Conservation (phyloP, 2,329 filamentous ascomycete species). For the Drechslerella stenobrocha region DNA sequence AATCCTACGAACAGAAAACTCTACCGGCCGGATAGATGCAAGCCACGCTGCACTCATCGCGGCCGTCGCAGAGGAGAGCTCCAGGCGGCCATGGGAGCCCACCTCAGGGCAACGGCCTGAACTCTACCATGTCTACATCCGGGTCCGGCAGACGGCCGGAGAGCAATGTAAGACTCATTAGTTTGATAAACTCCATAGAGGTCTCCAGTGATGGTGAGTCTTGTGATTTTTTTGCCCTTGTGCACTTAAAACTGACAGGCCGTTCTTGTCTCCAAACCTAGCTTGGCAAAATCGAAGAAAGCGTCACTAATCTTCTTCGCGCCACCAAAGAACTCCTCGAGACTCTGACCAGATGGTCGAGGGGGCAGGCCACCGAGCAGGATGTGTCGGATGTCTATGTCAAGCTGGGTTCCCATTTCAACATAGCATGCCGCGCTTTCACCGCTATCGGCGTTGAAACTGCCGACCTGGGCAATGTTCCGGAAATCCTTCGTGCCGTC, state of each 20-base stretch:
- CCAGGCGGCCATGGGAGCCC: slow-evolving; percentile 26
- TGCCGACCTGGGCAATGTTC: slow-evolving; percentile 88
- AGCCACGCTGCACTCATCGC: slow-evolving; percentile 25
- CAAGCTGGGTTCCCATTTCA: slow-evolving; percentile 96
- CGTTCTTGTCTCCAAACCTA: slow-evolving; percentile 18
- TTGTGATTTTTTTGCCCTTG: slow-evolving; percentile 3
- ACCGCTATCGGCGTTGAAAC: slow-evolving; percentile 96
- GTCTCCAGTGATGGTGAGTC: slow-evolving; percentile 1
- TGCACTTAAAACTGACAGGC: slow-evolving; percentile 18
- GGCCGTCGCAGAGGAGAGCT: slow-evolving; percentile 40
- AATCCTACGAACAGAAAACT: no score
- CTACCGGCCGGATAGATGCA: slow-evolving; percentile 45
- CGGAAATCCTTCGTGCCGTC: slow-evolving; percentile 84
- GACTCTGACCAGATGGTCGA: slow-evolving; percentile 96
- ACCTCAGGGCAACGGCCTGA: slow-evolving; percentile 42
- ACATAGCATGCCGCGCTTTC: slow-evolving; percentile 96
- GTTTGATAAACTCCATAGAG: not conserved
- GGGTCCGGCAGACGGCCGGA: slow-evolving; percentile 40
- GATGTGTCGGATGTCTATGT: slow-evolving; percentile 99
- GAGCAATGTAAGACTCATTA: slow-evolving; percentile 32
- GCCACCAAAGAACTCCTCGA: slow-evolving; percentile 97
- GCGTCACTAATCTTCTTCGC: slow-evolving; percentile 93
- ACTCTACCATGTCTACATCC: slow-evolving; percentile 42
- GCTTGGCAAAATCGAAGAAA: slow-evolving; percentile 97
- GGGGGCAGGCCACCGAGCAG: slow-evolving; percentile 83